These are phyloP conservation scores for Hyphochytrium catenoides DNA, from an alignment of 352 stramenopile species.

Conservation along the genomic window DNA sequence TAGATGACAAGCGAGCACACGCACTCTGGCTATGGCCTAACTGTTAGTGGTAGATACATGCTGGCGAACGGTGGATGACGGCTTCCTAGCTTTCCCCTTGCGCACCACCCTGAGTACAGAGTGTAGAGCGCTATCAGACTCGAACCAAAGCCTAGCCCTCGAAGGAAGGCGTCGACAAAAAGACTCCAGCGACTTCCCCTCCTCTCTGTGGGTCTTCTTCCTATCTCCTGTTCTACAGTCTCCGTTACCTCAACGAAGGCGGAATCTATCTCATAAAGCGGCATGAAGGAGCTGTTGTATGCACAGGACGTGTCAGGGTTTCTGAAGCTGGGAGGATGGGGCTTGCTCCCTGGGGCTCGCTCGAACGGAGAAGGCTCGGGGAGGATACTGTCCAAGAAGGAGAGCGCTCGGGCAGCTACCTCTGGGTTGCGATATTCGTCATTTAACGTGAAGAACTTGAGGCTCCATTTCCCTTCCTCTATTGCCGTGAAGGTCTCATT, in stretches of 20 bases:
- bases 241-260: slow-evolving; percentile 41
- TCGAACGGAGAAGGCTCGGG: slow-evolving; percentile 38
- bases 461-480: slow-evolving; percentile 26
- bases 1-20: no score
- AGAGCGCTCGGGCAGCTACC: slow-evolving; percentile 29
- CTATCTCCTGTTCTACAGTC: slow-evolving; percentile 42
- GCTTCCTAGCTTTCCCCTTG: no score
- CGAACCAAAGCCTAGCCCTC: slow-evolving; percentile 34
- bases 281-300: slow-evolving; percentile 33
- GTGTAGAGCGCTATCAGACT: slow-evolving; percentile 55
- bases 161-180: slow-evolving; percentile 46
- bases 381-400: slow-evolving; percentile 43
- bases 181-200: no score
- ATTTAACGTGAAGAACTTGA: slow-evolving; percentile 54
- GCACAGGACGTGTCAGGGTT: slow-evolving; percentile 36
- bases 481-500: slow-evolving; percentile 35
- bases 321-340: slow-evolving; percentile 23
- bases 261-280: slow-evolving; percentile 29
- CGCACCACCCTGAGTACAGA: no score
- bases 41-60: no score
- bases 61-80: no score
- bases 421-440: slow-evolving; percentile 59
- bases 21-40: no score
- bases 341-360: slow-evolving; percentile 17
- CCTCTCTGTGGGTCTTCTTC: no score